Evolutionary conservation across 139 green algal species (phyloP).

Genomic region (Chlamydomonas sphaeroides): DNA sequence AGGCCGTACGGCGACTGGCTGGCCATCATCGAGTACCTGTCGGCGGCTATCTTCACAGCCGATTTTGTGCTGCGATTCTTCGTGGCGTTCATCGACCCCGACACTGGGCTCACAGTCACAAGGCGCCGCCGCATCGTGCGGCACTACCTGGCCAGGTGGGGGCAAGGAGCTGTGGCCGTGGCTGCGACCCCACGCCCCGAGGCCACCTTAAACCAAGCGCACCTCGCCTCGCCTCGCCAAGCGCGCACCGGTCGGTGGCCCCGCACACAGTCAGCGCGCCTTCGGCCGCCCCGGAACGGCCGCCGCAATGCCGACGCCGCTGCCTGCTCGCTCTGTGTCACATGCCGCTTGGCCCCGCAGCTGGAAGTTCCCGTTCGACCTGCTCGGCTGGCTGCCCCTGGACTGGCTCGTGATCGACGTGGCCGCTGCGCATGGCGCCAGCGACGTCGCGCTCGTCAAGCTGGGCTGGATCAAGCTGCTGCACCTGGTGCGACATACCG

Average conservation of each 20-base stretch:
- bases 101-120: neutral
- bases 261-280: neutral
- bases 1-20: conserved; percentile 17
- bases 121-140: neutral
- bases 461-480: neutral
- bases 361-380: conserved; percentile 13
- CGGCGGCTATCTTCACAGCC: neutral
- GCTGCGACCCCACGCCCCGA: no score
- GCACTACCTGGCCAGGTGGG: neutral
- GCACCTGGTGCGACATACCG: neutral
- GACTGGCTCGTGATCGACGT: neutral
- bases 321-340: no score
- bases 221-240: no score
- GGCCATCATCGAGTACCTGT: conserved; percentile 11
- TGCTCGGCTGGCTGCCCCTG: conserved; percentile 1
- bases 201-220: no score
- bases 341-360: neutral
- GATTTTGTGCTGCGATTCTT: conserved; percentile 32
- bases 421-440: no score
- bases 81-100: neutral
- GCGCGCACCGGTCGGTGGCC: no score
- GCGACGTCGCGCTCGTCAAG: neutral
- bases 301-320: no score
- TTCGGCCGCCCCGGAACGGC: no score
- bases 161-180: no score